Percentiles rank a stretch among this genome's conserved stretches.
phyloP scores from a whole-genome alignment of 1,284 basidiomycete species.

The Cutaneotrichosporon cyanovorans region DNA sequence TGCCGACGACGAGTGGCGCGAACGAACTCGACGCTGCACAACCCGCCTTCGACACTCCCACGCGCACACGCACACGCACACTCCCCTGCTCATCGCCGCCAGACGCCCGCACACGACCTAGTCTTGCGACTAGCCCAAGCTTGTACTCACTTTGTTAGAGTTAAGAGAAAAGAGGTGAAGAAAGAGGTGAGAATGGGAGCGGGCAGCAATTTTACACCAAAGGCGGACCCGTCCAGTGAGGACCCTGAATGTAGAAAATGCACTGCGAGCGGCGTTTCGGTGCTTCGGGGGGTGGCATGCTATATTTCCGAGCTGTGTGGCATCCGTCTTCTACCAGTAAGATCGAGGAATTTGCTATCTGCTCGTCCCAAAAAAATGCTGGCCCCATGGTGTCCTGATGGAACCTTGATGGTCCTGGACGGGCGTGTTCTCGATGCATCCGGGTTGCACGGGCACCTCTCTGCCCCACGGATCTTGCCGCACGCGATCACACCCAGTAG shows the following conservation, averaged over 20 bases:
- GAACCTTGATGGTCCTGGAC: too few species aligned
- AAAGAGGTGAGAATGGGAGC: neutral
- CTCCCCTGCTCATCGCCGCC: neutral
- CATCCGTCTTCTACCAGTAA: too few species aligned
- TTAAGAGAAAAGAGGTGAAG: neutral
- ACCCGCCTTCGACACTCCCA: neutral
- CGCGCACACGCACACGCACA: neutral
- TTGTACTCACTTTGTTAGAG: slow-evolving; percentile 3
- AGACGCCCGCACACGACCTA: neutral
- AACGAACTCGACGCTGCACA: neutral
- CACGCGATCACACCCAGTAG: too few species aligned
- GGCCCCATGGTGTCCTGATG: too few species aligned
- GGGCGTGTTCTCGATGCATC: too few species aligned
- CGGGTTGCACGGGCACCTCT: too few species aligned
- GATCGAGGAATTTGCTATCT: too few species aligned
- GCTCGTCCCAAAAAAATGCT: too few species aligned
- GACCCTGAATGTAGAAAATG: slow-evolving; percentile 2
- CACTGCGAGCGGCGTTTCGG: too few species aligned
- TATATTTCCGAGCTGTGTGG: too few species aligned
- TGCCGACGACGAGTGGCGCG: neutral
- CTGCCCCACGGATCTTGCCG: too few species aligned
- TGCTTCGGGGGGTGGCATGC: too few species aligned
- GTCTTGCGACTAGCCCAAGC: neutral
- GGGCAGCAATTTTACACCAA: slow-evolving; percentile 3
- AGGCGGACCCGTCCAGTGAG: neutral